Evolutionary conservation across 2,329 filamentous ascomycete species (phyloP).

Genomic region (Dendrostoma leiphaemia): DNA sequence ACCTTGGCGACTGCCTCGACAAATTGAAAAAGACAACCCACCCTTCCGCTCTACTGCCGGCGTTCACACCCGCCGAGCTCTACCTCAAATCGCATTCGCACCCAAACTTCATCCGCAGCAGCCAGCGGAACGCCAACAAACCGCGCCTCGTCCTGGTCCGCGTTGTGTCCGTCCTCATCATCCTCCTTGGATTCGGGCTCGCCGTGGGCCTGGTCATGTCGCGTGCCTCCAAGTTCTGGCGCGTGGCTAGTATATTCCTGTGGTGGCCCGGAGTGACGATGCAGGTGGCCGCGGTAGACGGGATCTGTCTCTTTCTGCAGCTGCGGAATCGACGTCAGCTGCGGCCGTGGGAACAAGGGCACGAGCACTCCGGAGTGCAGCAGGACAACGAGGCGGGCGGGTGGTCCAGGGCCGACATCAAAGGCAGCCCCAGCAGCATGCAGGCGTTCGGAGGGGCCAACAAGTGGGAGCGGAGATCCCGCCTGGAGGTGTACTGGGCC

Average conservation of each 20-base stretch:
- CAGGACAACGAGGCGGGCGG: too few relatives aligned
- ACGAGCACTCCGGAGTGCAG: too few relatives aligned
- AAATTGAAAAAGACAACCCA: conserved; percentile 42
- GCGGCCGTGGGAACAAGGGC: conserved; percentile 36
- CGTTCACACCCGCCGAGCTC: conserved; percentile 35
- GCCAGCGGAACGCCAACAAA: conserved; percentile 36
- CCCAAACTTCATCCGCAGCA: conserved; percentile 38
- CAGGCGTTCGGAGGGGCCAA: conserved; percentile 35
- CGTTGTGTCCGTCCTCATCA: conserved; percentile 21
- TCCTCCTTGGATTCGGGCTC: conserved; percentile 27
- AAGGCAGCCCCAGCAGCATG: conserved; percentile 21
- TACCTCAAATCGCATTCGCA: conserved; percentile 35
- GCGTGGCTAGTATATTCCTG: conserved; percentile 29
- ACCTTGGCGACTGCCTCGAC: conserved; percentile 37
- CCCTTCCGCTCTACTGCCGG: conserved; percentile 40
- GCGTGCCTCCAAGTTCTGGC: conserved; percentile 24
- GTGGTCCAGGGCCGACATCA: neutral
- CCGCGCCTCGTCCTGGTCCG: conserved; percentile 31
- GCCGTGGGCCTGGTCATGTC: conserved; percentile 33
- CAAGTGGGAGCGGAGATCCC: conserved; percentile 29
- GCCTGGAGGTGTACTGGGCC: conserved; percentile 27
- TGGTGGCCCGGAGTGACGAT: conserved; percentile 35
- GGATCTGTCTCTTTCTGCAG: conserved; percentile 36
- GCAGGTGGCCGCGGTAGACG: conserved; percentile 33
- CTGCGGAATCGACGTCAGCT: conserved; percentile 31